Conservation (phyloP, 2,329 filamentous ascomycete species). For the Cercospora sp. region DNA sequence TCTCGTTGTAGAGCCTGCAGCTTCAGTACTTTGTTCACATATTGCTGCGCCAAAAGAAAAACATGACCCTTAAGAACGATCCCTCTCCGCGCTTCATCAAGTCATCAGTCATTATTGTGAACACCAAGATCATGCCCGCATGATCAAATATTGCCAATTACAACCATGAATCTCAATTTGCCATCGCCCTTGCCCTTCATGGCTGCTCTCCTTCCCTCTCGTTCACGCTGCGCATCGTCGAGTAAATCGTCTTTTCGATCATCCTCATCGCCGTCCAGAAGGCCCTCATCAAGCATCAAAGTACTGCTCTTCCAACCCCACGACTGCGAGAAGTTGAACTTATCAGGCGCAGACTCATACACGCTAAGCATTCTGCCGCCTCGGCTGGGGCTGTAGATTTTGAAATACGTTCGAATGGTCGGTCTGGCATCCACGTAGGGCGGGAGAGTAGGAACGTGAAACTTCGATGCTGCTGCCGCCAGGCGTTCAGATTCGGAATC, state of each 20-base stretch:
- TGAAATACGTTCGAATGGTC: slow-evolving; percentile 63
- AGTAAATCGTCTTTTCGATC: slow-evolving; percentile 41
- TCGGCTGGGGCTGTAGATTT: slow-evolving; percentile 61
- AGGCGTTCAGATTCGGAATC: slow-evolving; percentile 25
- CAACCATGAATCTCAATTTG: slow-evolving; percentile 60
- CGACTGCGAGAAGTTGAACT: slow-evolving; percentile 61
- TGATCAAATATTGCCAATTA: slow-evolving; percentile 54
- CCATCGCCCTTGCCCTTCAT: slow-evolving; percentile 50
- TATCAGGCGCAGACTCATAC: slow-evolving; percentile 60
- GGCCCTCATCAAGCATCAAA: slow-evolving; percentile 56
- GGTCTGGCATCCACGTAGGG: slow-evolving; percentile 58
- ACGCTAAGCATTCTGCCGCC: slow-evolving; percentile 60
- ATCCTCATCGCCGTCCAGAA: slow-evolving; percentile 39
- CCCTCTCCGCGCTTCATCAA: neutral
- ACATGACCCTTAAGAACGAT: neutral
- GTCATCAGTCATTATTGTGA: neutral
- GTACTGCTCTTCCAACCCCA: slow-evolving; percentile 64
- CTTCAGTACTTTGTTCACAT: neutral
- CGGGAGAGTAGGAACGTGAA: slow-evolving; percentile 50
- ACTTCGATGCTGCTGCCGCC: slow-evolving; percentile 26
- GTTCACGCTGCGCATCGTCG: slow-evolving; percentile 16
- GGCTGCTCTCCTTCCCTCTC: slow-evolving; percentile 17
- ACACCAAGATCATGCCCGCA: neutral
- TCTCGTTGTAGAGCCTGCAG: neutral
- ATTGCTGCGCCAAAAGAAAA: neutral